phyloP scores from a whole-genome alignment of 2,329 filamentous ascomycete genomes.

The Reticulascus tulasneorum region DNA sequence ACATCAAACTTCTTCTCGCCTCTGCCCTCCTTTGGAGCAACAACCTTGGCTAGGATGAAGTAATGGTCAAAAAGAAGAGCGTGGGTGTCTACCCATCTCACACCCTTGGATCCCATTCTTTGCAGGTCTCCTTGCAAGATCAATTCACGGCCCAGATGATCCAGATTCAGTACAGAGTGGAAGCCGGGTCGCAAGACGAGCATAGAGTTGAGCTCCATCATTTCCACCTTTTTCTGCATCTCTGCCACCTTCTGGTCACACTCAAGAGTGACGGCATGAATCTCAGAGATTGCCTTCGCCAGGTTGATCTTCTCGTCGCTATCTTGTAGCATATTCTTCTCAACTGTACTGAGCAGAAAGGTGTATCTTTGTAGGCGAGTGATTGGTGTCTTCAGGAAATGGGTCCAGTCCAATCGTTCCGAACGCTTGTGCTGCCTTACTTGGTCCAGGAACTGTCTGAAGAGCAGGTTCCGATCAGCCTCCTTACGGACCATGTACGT shows the following conservation, averaged over 20 bases:
- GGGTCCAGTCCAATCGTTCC: slow-evolving; percentile 86
- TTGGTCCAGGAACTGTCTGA: slow-evolving; percentile 79
- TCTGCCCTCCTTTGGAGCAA: slow-evolving; percentile 62
- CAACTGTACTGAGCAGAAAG: slow-evolving; percentile 75
- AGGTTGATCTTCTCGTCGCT: slow-evolving; percentile 88
- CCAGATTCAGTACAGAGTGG: slow-evolving; percentile 83
- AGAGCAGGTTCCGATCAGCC: slow-evolving; percentile 77
- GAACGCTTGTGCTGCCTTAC: slow-evolving; percentile 75
- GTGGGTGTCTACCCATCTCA: slow-evolving; percentile 91
- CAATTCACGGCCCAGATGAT: slow-evolving; percentile 88
- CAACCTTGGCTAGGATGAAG: slow-evolving; percentile 83
- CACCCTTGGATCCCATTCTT: slow-evolving; percentile 80
- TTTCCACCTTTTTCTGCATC: slow-evolving; percentile 83
- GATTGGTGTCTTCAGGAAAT: slow-evolving; percentile 88
- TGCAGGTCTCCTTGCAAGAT: slow-evolving; percentile 87
- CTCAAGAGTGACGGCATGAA: slow-evolving; percentile 82
- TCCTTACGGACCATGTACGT: slow-evolving; percentile 81
- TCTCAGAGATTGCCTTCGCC: slow-evolving; percentile 80
- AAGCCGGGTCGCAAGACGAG: slow-evolving; percentile 83
- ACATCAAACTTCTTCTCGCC: slow-evolving; percentile 89
- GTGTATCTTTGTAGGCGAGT: slow-evolving; percentile 88
- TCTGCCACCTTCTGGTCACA: slow-evolving; percentile 92
- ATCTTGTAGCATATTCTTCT: slow-evolving; percentile 78
- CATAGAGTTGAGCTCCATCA: slow-evolving; percentile 79
- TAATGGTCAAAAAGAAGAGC: slow-evolving; percentile 96